Evolutionary conservation across 208 protist genomes (phyloP).

Genomic region (Leishmania lainsoni): DNA sequence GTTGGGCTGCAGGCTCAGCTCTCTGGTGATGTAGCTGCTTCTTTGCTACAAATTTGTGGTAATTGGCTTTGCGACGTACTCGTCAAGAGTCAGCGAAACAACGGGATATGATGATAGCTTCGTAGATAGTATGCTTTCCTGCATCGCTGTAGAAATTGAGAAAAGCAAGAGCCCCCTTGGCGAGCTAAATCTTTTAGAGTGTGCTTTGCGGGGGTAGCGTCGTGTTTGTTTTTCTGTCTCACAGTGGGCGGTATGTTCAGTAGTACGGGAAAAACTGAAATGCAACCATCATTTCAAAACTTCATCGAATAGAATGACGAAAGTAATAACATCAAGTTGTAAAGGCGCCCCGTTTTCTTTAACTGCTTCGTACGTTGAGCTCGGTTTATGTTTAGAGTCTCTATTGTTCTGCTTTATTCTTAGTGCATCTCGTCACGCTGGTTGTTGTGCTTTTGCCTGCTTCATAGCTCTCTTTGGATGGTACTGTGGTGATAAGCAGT

Average conservation of each 20-base stretch:
- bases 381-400: too few relatives aligned
- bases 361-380: too few relatives aligned
- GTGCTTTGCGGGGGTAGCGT: conserved; percentile 27
- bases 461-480: too few relatives aligned
- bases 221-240: conserved; percentile 32
- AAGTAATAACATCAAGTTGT: conserved; percentile 19
- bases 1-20: conserved; percentile 34
- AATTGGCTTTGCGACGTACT: conserved; percentile 20
- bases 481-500: too few relatives aligned
- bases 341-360: background rate
- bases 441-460: too few relatives aligned
- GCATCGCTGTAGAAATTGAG: conserved; percentile 16
- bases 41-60: conserved; percentile 24
- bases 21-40: conserved; percentile 24
- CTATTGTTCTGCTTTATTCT: too few relatives aligned
- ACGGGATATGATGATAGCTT: conserved; percentile 39
- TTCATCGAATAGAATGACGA: conserved; percentile 23
- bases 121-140: conserved; percentile 27
- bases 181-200: conserved; percentile 29
- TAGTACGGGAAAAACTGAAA: conserved; percentile 9
- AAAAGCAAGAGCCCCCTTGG: conserved; percentile 8
- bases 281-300: background rate
- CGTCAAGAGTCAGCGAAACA: conserved; percentile 22
- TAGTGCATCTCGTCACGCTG: too few relatives aligned
- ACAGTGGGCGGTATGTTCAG: conserved; percentile 25